Evolutionary conservation across 2,329 filamentous ascomycete species (phyloP), one percentile per base, ranked within the genome.

Genomic region (Ophiostoma fasciatum): DNA sequence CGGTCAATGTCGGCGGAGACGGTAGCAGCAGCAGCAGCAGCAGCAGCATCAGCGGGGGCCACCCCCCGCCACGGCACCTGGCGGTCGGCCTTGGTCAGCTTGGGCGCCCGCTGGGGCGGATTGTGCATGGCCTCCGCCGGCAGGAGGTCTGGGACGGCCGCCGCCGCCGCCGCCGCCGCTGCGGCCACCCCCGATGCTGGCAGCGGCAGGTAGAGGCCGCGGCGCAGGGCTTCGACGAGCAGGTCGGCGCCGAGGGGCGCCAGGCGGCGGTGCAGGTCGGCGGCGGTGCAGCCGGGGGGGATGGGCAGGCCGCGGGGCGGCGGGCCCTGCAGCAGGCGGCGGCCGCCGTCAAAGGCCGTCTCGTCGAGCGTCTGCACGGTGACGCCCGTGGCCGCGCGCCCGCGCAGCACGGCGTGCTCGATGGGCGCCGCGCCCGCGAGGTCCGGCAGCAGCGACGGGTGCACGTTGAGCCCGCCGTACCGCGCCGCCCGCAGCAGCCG

Each of bases 391-490:
- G 61, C 58, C 1, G 50, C 49, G 37, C 72, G 62, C 11, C 66
- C 60, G 20, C 68, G 59, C 12, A 96, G 63, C 25, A 96, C 65
- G n/a, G 82, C 74, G 55, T 87, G 81, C 43, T 93, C 80, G 12
- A 98, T 65, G 0, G 90, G 90, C 3, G 90, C 83, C 10, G 90
- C 72, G 3, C 90, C 90, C 39, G 80, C 77, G 40, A 94, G 74
- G 52, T 90, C 79, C 4, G 87, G 88, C 12, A 98, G 68, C 20
- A 94, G 59, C 1, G 88, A 96, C 1, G 90, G 90, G 51, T 98
- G 90, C 3, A 98, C 68, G 55, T 98, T 98, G 4, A 98, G 60
- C 0, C 90, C 90, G 29, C 87, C 87, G 57, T 92, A 94, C 47
- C 70, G 72, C 18, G 81, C 72, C 1, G 60, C 60, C 17, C 61